A percentile compares a stretch with the other conserved stretches of the same genome.
Evolutionary conservation across 2,329 filamentous ascomycete genomes (phyloP).

Genomic region (Parascedosporium putredinis): DNA sequence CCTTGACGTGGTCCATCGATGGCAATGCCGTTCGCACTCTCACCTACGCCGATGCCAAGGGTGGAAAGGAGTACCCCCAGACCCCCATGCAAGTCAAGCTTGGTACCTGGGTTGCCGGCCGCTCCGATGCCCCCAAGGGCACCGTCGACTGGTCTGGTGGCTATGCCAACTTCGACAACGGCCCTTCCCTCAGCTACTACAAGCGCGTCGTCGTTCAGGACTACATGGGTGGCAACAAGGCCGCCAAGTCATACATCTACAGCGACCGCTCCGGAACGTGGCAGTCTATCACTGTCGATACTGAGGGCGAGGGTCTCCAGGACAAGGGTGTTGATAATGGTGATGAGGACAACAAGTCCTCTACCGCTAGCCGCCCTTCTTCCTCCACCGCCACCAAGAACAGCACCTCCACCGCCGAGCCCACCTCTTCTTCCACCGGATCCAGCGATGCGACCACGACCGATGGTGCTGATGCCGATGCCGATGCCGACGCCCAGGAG

Average conservation of each 20-base stretch:
- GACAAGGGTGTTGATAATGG: slow-evolving; percentile 2
- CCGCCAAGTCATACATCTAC: slow-evolving; percentile 31
- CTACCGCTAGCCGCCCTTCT: neutral
- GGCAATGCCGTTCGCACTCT: slow-evolving; percentile 51
- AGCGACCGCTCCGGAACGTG: slow-evolving; percentile 29
- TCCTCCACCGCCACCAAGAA: slow-evolving; percentile 7
- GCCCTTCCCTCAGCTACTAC: slow-evolving; percentile 33
- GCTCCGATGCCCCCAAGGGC: slow-evolving; percentile 49
- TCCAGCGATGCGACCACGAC: neutral
- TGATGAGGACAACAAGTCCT: neutral
- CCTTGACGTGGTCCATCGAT: slow-evolving; percentile 56
- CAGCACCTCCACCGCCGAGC: slow-evolving; percentile 1
- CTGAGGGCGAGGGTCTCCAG: slow-evolving; percentile 5
- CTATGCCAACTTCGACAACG: slow-evolving; percentile 31
- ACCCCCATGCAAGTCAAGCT: slow-evolving; percentile 63
- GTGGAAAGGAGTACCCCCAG: slow-evolving; percentile 55
- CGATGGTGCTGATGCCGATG: neutral
- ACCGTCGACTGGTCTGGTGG: slow-evolving; percentile 65
- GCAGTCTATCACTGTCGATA: slow-evolving; percentile 29
- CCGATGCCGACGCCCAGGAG: neutral
- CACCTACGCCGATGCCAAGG: slow-evolving; percentile 45
- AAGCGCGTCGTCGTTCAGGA: slow-evolving; percentile 33
- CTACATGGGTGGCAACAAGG: slow-evolving; percentile 29
- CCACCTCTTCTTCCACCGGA: slow-evolving; percentile 4
- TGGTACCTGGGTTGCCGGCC: slow-evolving; percentile 56